Conservation (phyloP, 2,329 filamentous ascomycete species). For the Arthrinium puccinioides region DNA sequence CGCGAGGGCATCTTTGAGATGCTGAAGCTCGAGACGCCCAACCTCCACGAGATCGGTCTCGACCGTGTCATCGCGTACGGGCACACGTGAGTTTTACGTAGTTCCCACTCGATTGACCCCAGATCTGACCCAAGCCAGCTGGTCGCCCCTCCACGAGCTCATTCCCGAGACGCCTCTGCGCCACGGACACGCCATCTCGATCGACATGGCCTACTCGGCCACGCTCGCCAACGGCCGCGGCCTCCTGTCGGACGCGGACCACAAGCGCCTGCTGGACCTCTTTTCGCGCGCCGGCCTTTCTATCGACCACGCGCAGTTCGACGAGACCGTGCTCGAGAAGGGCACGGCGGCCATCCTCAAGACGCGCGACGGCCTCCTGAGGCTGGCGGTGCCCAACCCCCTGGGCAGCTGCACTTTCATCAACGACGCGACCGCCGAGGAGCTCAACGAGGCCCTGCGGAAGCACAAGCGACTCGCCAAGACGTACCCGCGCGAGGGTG, state of each 20-base stretch:
- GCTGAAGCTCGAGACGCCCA: slow-evolving; percentile 66
- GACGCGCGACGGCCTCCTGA: slow-evolving; percentile 61
- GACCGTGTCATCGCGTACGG: slow-evolving; percentile 69
- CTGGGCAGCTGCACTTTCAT: slow-evolving; percentile 61
- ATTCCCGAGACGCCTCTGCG: slow-evolving; percentile 60
- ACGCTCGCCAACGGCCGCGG: slow-evolving; percentile 59
- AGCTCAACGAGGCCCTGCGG: slow-evolving; percentile 53
- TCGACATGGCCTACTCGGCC: slow-evolving; percentile 70
- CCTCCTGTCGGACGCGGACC: slow-evolving; percentile 51
- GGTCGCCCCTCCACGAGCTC: slow-evolving; percentile 67
- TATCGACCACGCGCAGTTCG: slow-evolving; percentile 64
- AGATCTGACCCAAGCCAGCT: slow-evolving; percentile 28
- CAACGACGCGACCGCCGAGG: slow-evolving; percentile 56
- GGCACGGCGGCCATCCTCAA: slow-evolving; percentile 63
- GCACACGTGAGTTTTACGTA: slow-evolving; percentile 48
- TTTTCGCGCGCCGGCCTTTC: slow-evolving; percentile 65
- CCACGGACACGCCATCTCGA: slow-evolving; percentile 67
- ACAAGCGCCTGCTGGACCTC: slow-evolving; percentile 54
- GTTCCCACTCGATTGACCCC: slow-evolving; percentile 3
- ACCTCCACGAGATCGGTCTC: slow-evolving; percentile 65
- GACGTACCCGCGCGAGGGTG: slow-evolving; percentile 55
- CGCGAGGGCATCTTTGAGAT: slow-evolving; percentile 65
- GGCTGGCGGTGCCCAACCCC: slow-evolving; percentile 61
- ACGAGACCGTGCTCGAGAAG: slow-evolving; percentile 57
- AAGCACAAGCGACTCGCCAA: slow-evolving; percentile 59